Conservation (phyloP, 495 filamentous ascomycete species). For the Trichoderma erinaceum region DNA sequence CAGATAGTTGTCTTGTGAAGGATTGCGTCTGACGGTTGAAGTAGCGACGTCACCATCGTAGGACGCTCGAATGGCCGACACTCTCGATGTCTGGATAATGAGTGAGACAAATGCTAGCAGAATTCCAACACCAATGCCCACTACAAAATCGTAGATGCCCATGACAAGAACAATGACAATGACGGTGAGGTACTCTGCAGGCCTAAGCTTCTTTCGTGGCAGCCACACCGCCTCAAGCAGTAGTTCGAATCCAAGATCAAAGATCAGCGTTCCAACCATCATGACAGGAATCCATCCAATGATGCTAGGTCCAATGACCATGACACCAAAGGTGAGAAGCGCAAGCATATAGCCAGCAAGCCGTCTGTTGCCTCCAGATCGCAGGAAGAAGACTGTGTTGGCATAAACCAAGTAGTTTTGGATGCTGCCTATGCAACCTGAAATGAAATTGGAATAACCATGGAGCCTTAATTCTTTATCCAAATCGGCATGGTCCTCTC, state of each 20-base stretch:
- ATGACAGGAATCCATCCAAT: constrained; percentile 94
- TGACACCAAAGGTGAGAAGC: constrained; percentile 66
- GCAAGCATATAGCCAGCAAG: constrained; percentile 85
- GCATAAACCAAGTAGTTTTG: constrained; percentile 98
- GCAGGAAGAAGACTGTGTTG: constrained; percentile 92
- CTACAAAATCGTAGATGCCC: constrained; percentile 94
- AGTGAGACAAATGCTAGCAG: constrained; percentile 84
- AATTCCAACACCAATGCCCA: constrained; percentile 87
- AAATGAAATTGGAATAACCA: constrained; percentile 86
- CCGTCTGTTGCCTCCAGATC: constrained; percentile 79
- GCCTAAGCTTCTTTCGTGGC: constrained; percentile 78
- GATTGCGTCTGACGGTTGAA: constrained; percentile 86
- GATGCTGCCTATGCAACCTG: constrained; percentile 79
- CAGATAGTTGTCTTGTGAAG: constrained; percentile 80
- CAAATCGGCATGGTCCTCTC: constrained; percentile 85
- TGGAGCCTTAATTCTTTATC: constrained; percentile 90
- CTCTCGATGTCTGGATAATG: constrained; percentile 83
- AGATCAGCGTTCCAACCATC: constrained; percentile 93
- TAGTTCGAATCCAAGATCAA: constrained; percentile 85
- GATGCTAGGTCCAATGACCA: constrained; percentile 76
- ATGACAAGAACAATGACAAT: constrained; percentile 90
- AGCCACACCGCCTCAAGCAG: constrained; percentile 80
- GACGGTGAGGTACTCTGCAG: constrained; percentile 85
- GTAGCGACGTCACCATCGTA: constrained; percentile 82
- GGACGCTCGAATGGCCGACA: constrained; percentile 77